Conservation (phyloP, 805 yeast genomes). For the Myxozyma sirexii region DNA sequence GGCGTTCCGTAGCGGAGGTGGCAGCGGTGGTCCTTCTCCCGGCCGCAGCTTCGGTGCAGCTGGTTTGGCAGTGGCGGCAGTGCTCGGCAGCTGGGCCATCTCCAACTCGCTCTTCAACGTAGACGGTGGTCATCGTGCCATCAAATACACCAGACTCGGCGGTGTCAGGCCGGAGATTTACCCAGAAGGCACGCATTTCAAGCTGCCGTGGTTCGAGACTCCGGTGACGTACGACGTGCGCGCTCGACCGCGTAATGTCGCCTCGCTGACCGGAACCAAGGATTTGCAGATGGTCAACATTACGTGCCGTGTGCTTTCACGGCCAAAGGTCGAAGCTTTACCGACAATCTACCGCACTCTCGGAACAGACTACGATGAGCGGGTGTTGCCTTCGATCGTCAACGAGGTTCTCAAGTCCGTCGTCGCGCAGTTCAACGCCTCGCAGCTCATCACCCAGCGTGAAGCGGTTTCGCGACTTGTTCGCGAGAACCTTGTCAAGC, state of each 20-base stretch:
- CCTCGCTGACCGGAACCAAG: conserved; percentile 95
- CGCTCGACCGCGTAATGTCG: conserved; percentile 95
- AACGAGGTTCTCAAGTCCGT: conserved; percentile 96
- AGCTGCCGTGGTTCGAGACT: conserved; percentile 91
- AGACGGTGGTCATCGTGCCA: conserved; percentile 99
- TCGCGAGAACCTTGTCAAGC: conserved; percentile 84
- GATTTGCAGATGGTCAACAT: conserved; percentile 99
- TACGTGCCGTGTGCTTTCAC: conserved; percentile 94
- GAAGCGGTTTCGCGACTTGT: conserved; percentile 91
- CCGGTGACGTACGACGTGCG: conserved; percentile 93
- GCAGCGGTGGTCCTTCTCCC: conserved; percentile 14
- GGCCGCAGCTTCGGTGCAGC: conserved; percentile 46
- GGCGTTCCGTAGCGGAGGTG: conserved; percentile 18
- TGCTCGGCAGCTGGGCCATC: conserved; percentile 57
- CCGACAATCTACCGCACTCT: conserved; percentile 89
- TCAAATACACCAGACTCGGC: conserved; percentile 80
- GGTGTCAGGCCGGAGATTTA: conserved; percentile 85
- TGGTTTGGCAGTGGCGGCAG: conserved; percentile 62
- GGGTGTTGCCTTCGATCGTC: conserved; percentile 96
- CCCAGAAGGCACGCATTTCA: conserved; percentile 92
- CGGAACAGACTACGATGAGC: conserved; percentile 94
- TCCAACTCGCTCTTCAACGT: conserved; percentile 75
- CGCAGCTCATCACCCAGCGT: conserved; percentile 98
- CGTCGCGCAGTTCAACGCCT: conserved; percentile 97
- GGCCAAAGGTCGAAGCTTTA: conserved; percentile 77